phyloP scores from a whole-genome alignment of 345 rosid species.

The Firmiana major region DNA sequence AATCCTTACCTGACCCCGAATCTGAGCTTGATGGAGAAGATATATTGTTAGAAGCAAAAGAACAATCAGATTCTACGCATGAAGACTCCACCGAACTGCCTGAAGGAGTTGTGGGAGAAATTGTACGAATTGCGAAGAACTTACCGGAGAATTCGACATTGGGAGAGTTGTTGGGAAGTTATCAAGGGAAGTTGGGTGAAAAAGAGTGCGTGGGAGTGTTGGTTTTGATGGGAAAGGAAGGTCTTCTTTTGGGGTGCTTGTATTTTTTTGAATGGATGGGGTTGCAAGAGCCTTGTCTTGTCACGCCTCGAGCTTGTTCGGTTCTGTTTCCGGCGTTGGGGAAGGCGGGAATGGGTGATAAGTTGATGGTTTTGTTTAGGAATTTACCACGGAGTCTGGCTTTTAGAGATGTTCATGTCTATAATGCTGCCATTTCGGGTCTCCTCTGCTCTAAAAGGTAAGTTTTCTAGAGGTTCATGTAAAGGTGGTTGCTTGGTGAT shows the following conservation, averaged over 20 bases:
- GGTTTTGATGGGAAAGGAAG: constrained; percentile 53
- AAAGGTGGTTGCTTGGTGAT: background rate
- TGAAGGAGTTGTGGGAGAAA: constrained; percentile 36
- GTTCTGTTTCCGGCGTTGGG: constrained; percentile 68
- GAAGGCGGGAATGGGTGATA: constrained; percentile 50
- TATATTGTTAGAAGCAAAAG: constrained; percentile 16
- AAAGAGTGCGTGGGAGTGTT: constrained; percentile 55
- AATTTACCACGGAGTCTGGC: constrained; percentile 59
- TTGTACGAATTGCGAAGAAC: constrained; percentile 48
- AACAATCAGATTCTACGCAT: constrained; percentile 12
- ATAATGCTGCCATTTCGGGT: constrained; percentile 73
- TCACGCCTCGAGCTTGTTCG: constrained; percentile 63
- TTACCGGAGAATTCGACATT: constrained; percentile 51
- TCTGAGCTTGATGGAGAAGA: constrained; percentile 10
- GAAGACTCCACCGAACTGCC: constrained; percentile 15
- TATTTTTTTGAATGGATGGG: constrained; percentile 89
- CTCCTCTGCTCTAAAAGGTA: constrained; percentile 64
- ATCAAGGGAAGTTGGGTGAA: constrained; percentile 36
- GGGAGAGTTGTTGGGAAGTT: constrained; percentile 58
- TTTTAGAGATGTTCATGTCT: constrained; percentile 65
- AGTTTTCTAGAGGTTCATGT: background rate
- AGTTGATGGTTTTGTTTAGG: constrained; percentile 47
- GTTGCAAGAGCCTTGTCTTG: constrained; percentile 64
- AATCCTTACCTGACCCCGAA: constrained; percentile 15
- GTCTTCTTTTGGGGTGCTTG: constrained; percentile 46